Conservation (phyloP, 495 filamentous ascomycete species). For the Xylaria acuta region DNA sequence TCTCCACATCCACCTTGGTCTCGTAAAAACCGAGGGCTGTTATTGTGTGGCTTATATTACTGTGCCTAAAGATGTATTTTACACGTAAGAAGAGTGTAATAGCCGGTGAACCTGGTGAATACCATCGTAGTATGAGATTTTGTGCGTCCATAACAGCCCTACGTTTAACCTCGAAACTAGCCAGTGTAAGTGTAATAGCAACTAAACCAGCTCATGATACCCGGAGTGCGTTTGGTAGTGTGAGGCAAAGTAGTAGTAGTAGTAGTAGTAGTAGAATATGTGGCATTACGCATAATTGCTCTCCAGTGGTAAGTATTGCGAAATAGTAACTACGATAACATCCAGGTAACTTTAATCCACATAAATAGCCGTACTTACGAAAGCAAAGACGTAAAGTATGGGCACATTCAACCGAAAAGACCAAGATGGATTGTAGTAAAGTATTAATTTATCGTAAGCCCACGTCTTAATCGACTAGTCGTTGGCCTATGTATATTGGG, state of each 20-base stretch:
- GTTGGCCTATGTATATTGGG: not conserved
- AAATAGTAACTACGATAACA: not conserved
- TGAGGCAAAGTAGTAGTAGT: not conserved
- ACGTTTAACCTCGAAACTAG: not conserved
- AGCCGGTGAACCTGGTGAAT: not conserved
- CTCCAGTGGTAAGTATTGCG: no score
- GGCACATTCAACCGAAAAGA: not conserved
- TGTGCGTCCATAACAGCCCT: not conserved
- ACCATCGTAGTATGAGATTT: not conserved
- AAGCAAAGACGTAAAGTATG: not conserved
- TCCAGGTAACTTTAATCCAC: not conserved
- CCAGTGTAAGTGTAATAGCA: not conserved
- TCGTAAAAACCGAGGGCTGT: not conserved
- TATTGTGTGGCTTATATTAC: not conserved
- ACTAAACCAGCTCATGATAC: not conserved
- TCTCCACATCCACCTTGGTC: not conserved
- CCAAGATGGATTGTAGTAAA: not conserved
- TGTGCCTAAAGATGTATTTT: no score
- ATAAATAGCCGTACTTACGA: not conserved
- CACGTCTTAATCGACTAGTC: not conserved
- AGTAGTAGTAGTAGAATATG: no score
- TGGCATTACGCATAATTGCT: no score
- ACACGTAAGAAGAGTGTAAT: no score
- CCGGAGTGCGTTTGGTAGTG: not conserved
- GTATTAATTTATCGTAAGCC: constrained; percentile 9